phyloP scores from a whole-genome alignment of 768 basidiomycete genomes.

The Suillus fuscotomentosus region DNA sequence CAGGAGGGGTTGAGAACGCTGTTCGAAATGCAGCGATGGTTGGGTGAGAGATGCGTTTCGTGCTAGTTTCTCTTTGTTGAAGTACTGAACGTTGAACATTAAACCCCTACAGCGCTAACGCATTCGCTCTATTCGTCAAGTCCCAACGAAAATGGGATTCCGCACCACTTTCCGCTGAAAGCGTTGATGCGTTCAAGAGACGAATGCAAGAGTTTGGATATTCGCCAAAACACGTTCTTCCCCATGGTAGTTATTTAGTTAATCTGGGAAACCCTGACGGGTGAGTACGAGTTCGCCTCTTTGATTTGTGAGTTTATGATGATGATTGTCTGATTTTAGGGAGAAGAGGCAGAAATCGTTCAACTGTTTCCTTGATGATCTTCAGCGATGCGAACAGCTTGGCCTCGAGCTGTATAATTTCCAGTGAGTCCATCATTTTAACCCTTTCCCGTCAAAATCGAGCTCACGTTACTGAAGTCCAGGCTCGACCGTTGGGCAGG shows the following conservation, averaged over 20 bases:
- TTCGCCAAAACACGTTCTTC: constrained; percentile 59
- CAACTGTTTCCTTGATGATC: constrained; percentile 80
- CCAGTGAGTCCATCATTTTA: constrained; percentile 54
- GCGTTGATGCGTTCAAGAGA: constrained; percentile 56
- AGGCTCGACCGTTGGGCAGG: constrained; percentile 76
- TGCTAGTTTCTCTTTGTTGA: neutral
- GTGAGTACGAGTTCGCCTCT: constrained; percentile 38
- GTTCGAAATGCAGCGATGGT: constrained; percentile 68
- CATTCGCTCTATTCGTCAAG: constrained; percentile 84
- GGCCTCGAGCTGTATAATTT: constrained; percentile 79
- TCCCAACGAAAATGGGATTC: constrained; percentile 82
- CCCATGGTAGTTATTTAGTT: constrained; percentile 84
- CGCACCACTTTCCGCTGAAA: constrained; percentile 51
- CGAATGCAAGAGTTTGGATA: constrained; percentile 65
- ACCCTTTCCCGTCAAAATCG: neutral
- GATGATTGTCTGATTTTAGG: constrained; percentile 29
- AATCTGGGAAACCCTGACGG: constrained; percentile 80
- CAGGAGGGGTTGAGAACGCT: constrained; percentile 77
- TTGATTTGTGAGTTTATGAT: neutral
- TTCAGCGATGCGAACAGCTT: constrained; percentile 73
- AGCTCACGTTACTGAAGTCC: constrained; percentile 45
- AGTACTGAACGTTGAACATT: neutral
- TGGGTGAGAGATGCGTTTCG: constrained; percentile 42
- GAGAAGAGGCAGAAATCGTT: constrained; percentile 70
- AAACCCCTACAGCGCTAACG: constrained; percentile 59